Base-by-base conservation (phyloP, 2,329 filamentous ascomycete species). In the Beauveria pseudobassiana region DNA sequence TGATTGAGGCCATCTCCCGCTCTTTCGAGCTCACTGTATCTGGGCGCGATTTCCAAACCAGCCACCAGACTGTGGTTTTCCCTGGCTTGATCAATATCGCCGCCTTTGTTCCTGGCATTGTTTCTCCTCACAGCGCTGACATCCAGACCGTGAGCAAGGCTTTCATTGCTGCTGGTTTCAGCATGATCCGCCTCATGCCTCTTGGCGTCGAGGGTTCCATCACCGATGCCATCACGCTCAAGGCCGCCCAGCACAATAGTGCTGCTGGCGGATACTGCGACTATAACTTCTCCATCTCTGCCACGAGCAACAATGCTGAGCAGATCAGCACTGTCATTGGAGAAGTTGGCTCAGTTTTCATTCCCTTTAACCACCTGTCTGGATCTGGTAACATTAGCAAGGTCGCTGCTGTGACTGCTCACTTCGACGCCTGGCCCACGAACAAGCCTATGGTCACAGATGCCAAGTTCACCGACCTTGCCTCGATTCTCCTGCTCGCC, bases 1-100 rank as follows among this genome's bases (percentile, higher is more conserved):
- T 99, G 57, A 88, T 99, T 59, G 95, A 99, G 78, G 95, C 93
- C 24, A 90, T 99, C 66, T 87, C 92, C 62, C 87, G 93, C 63
- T 89, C 96, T 74, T 96, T 91, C 72, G 87, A 93, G 67, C 82
- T 99, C 59, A 87, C 90, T 43, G 86, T 99, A 62, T 85, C 86
- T 71, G 88, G 87, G 66, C 86, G 93, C 62, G 95, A 99, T 76
- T 96, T 88, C 77, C 92, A 96, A 79, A 93, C 91, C 52, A 97
- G 95, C 76, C 89, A 93, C 73, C 84, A 86, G 66, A 90, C 88
- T 3, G 78, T 91, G 51, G 80, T 87, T 49, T 82, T 93, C 43
- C 89, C 90, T 40, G 89, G 89, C 2, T 76, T 93, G 62, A 84
- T 93, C 76, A 93, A 92, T 70, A 81, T 92, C 65, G 87, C 88